These are phyloP conservation scores for Lentinula edodes DNA, from an alignment of 768 basidiomycete genomes.

Conservation along the genomic window DNA sequence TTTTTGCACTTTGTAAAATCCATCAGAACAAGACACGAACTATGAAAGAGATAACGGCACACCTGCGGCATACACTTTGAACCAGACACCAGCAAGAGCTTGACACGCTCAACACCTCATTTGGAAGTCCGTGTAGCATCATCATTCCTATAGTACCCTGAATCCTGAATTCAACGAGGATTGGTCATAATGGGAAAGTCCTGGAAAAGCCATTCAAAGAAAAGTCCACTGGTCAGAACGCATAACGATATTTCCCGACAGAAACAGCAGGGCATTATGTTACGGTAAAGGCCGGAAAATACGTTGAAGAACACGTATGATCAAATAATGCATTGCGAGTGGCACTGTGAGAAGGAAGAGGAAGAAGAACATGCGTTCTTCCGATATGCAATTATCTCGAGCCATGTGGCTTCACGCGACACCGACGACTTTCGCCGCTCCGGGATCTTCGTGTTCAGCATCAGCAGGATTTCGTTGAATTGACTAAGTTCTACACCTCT, in stretches of 20 bases:
- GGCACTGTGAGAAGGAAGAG: neutral
- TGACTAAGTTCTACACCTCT: neutral
- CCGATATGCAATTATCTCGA: neutral
- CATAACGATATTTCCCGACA: neutral
- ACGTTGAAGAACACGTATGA: conserved; percentile 1
- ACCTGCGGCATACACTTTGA: neutral
- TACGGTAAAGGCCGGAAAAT: neutral
- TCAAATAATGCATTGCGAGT: neutral
- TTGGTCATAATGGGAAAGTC: neutral
- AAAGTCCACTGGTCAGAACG: too few species aligned
- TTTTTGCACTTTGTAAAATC: neutral
- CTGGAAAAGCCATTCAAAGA: neutral
- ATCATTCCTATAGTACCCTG: neutral
- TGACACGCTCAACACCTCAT: neutral
- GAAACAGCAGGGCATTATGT: neutral
- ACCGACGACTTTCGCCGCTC: neutral
- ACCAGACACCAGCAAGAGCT: neutral
- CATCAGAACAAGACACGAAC: conserved; percentile 1
- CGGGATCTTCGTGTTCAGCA: neutral
- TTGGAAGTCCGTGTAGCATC: neutral
- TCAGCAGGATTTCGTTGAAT: neutral
- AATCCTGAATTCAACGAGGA: neutral
- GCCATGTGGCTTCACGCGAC: neutral
- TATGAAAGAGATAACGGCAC: conserved; percentile 5
- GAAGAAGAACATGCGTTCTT: neutral